Conservation (phyloP, 257 asterid species). For the Anisodus acutangulus region DNA sequence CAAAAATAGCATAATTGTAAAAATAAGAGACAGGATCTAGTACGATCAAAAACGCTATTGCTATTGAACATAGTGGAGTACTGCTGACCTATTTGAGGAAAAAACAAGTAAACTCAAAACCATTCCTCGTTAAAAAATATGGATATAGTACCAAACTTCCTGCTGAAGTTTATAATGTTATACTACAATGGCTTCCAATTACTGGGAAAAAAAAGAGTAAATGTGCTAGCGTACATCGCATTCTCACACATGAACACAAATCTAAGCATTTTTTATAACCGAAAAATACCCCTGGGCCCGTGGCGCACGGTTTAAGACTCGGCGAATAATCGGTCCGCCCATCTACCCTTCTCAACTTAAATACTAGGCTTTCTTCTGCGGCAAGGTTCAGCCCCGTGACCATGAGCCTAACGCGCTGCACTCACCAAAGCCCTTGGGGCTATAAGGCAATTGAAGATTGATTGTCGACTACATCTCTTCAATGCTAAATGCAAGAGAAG, state of each 20-base stretch:
- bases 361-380: background rate
- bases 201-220: background rate
- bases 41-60: too few relatives aligned
- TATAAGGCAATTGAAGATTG: background rate
- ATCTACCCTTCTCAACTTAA: background rate
- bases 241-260: background rate
- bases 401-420: background rate
- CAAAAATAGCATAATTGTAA: background rate
- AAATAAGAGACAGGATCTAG: background rate
- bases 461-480: background rate
- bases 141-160: background rate
- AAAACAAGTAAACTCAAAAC: background rate
- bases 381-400: background rate
- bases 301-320: too few relatives aligned
- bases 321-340: too few relatives aligned
- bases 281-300: too few relatives aligned
- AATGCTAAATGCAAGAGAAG: background rate
- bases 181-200: constrained; percentile 3
- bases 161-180: background rate
- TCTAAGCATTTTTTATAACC: too few relatives aligned
- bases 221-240: background rate
- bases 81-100: background rate
- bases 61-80: background rate
- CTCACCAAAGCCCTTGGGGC: background rate
- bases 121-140: background rate